Evolutionary conservation across 2,329 filamentous ascomycete genomes (phyloP), one percentile per base, ranked within the genome.

Genomic region (Neophaeococcomyces aloes): DNA sequence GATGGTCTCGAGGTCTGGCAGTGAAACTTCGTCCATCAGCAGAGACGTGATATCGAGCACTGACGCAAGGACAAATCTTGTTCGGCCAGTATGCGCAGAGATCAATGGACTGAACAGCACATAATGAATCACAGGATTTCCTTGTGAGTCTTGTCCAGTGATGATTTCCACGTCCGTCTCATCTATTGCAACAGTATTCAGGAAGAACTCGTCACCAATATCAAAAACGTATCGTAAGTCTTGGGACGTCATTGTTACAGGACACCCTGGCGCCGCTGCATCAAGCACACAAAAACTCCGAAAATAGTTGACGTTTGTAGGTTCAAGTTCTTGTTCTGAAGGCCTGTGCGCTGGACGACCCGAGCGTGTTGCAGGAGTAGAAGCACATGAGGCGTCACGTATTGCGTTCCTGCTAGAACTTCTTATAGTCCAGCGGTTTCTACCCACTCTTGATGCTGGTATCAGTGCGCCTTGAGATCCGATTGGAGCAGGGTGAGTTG

Each of bases 1-100:
- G 6, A 45, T 44, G 11, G 44, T 48, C 11, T 54, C 52, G 14
- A 53, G 41, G 31, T 54, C 49, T 23, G 56, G 54, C 17, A 56
- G 38, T 15, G 48, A 43, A 1, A 50, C 53, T n/a, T 53, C 48
- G 17, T 55, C 55, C 19, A 50, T 45, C 27, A 59, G 54, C 40
- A 59, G 57, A 32, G 54, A 44, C 8, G 56, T 58, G 21, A 59
- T 52, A 42, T 59, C 55, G 34, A 59, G 46, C 37, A 57, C 32
- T n/a, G 53, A 52, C 13, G 48, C 55, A 10, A 58, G 43, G 37
- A 57, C 44, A 44, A 55, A 55, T 10, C 49, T 36, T 30, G 45
- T 47, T 31, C 51, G 45, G 14, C 53, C 55, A 29, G 45, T 53
- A 33, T 43, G 50, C 13, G 54, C 49, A 32, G 52, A 49, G 33